Base-by-base conservation (phyloP, 495 filamentous ascomycete species). In the Viridothelium virens region DNA sequence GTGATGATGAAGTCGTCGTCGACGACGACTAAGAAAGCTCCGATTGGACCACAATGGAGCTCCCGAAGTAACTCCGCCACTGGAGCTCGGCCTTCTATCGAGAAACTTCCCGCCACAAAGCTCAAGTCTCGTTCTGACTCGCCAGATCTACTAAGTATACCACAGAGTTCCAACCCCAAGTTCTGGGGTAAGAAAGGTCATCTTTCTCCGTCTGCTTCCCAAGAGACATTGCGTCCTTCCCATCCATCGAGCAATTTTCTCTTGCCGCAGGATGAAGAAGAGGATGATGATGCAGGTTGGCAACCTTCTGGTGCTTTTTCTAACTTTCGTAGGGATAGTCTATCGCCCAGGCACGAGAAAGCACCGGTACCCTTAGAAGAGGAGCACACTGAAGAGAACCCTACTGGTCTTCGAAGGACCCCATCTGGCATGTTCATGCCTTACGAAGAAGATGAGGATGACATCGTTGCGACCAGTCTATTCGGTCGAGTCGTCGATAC, bases 91-190 rank as follows among this genome's bases (percentile, higher is more conserved):
- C 96, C 53, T 34, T 59, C 89, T 12, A 98, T 98, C 74, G 92
- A 91, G 10, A 95, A 91, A 78, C 80, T 98, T 25, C 92, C 92
- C 5, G 89, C 91, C 0, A 97, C 94, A 2, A 97, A 90, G 5
- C 79, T 98, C 16, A 98, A 97, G 73, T 94, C 91, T 69, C 83
- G 87, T 41, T 85, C 88, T 38, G 94, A 94, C 66, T 87, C 89
- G 0, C 90, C 91, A 0, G 87, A 91, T 50, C 61, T 75, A 31
- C 81, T 84, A 9, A 81, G 18, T 38, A n/a, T 65, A 39, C 56
- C 36, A 11, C 65, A 62, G 33, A 38, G 18, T 14, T 44, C 36
- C 2, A 61, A 67, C 44, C 41, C 67, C 38, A 64, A 64, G 53
- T 70, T 78, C 50, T 82, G 83, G 75, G 80, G 78, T 66, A 70